phyloP scores from a whole-genome alignment of 2,329 filamentous ascomycete genomes.

The Neonectria coccinea region DNA sequence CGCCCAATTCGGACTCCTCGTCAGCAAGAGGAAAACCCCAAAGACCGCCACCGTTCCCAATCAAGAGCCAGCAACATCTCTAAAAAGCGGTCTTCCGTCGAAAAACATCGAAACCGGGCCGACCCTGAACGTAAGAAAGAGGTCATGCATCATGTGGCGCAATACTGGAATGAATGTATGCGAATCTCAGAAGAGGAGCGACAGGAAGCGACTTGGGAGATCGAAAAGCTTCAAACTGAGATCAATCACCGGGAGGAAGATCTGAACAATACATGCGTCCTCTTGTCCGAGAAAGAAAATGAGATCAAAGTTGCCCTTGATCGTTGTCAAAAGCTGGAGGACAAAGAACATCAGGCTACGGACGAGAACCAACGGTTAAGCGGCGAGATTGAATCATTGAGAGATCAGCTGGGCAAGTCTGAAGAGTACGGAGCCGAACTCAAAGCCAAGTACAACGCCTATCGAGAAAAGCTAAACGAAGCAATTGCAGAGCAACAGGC shows the following conservation, averaged over 20 bases:
- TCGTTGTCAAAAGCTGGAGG: constrained; percentile 43
- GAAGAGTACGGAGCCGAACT: constrained; percentile 36
- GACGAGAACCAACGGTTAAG: constrained; percentile 44
- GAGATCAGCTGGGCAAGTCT: constrained; percentile 41
- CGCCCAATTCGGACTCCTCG: constrained; percentile 13
- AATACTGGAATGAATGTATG: constrained; percentile 52
- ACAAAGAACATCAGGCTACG: constrained; percentile 40
- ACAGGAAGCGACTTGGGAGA: constrained; percentile 41
- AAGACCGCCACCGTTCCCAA: constrained; percentile 35
- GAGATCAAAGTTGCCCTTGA: constrained; percentile 41
- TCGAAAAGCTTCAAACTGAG: constrained; percentile 43
- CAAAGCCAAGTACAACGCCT: constrained; percentile 51
- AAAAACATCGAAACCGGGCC: constrained; percentile 28
- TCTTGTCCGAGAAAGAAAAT: constrained; percentile 38
- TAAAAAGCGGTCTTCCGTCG: constrained; percentile 41
- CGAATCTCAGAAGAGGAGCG: constrained; percentile 48
- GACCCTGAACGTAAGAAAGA: constrained; percentile 44
- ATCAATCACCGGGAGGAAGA: constrained; percentile 36
- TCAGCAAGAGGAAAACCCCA: constrained; percentile 10
- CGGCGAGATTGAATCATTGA: constrained; percentile 45
- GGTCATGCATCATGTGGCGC: constrained; percentile 49
- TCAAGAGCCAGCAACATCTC: constrained; percentile 52
- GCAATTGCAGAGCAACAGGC: constrained; percentile 60
- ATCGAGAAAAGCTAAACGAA: constrained; percentile 57
- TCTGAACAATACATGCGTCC: constrained; percentile 31